Base-by-base conservation (phyloP, 495 filamentous ascomycete genomes). In the Oidiodendron maius region DNA sequence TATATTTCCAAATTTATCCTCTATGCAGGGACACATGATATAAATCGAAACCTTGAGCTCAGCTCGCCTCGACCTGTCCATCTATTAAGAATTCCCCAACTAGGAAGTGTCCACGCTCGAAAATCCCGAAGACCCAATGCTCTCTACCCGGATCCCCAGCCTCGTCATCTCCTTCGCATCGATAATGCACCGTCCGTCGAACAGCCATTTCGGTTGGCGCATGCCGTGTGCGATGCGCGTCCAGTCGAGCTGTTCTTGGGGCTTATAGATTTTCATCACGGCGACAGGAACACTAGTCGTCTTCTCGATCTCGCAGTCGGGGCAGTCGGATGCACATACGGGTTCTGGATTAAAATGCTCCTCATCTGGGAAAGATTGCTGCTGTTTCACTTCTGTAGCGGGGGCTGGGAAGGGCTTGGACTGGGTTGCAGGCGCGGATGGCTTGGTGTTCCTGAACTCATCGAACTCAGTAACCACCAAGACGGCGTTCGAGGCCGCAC, bases 381-480 rank as follows among this genome's bases (percentile, higher is more conserved):
- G 24, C 21, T 22, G 9, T 28, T 17, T 16, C 3, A 3, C 8
- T 28, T 16, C 10, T 4, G 10, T 32, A 6, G 12, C 17, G 9
- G 11, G 17, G 17, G 40, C 20, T 2, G 44, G 39, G 2, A 23
- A 38, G 3, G 37, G 12, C 10, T 18, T 18, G 22, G 16, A 12
- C 11, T 15, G 11, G 4, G 21, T n/a, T 47, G 16, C 44, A 25
- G 17, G 21, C 5, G 35, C 35, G n/a, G 44, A 38, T n/a, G 37
- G 20, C 16, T 37, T n/a, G 28, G 11, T 11, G 36, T 16, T 21
- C 40, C 60, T 58, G 61, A 85, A 84, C 46, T 81, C 73, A 40
- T 83, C 75, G 63, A 77, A 83, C 38, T 84, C 81, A 9, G 82
- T 85, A 8, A 77, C 69, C 41, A 84, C 69, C 34, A 83, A 59